Evolutionary conservation across 495 filamentous ascomycete species (phyloP).

Genomic region (Halenospora varia): DNA sequence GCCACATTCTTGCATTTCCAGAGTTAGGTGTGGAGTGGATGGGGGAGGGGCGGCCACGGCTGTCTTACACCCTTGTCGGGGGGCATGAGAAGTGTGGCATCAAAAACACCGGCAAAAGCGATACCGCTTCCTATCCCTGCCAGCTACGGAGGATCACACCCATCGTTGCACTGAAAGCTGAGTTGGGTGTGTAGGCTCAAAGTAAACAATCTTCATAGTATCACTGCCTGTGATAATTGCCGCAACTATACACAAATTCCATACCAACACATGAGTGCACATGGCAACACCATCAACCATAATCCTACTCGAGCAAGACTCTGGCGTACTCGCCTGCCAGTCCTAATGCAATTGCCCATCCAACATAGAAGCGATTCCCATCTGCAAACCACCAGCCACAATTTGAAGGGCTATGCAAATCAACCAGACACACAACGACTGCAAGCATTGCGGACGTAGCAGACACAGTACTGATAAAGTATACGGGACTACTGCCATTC

Average conservation of each 20-base stretch:
- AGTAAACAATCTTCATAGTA: background rate
- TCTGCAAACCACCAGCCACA: background rate
- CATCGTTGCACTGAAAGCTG: background rate
- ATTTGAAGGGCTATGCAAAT: background rate
- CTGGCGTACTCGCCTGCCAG: background rate
- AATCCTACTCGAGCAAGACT: background rate
- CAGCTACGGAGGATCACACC: background rate
- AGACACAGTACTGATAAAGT: background rate
- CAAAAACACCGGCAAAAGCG: too few relatives aligned
- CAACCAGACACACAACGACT: background rate
- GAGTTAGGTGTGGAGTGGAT: background rate
- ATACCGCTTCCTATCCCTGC: background rate
- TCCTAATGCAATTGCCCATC: background rate
- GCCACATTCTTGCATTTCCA: background rate
- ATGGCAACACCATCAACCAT: background rate
- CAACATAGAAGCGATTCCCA: background rate
- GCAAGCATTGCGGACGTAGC: background rate
- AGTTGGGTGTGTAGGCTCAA: background rate
- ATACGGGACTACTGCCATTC: background rate
- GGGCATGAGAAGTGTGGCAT: too few relatives aligned
- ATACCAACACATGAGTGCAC: background rate
- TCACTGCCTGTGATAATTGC: background rate
- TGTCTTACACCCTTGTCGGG: background rate
- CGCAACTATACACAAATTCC: background rate
- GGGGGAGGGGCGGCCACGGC: background rate